A percentile compares a stretch with the other conserved stretches of the same genome.
Conservation (phyloP, 2,329 filamentous ascomycete genomes). For the Pseudopyricularia javanii region DNA sequence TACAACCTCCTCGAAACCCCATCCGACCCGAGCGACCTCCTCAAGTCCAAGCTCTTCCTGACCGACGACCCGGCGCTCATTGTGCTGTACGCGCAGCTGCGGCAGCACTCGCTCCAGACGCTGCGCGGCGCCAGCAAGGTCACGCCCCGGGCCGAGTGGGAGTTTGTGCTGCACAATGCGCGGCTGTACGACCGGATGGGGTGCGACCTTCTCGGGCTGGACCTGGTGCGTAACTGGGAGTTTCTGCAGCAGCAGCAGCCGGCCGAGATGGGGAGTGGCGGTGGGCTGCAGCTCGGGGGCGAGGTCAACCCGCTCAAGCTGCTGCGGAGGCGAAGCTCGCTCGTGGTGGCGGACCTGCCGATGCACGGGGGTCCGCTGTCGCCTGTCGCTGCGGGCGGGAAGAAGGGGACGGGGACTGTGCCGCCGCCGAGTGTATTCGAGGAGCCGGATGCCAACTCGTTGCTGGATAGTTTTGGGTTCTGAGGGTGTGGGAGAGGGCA, state of each 20-base stretch:
- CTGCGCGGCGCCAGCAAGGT: constrained; percentile 76
- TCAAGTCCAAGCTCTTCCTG: constrained; percentile 67
- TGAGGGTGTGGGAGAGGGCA: constrained; percentile 21
- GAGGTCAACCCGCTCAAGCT: constrained; percentile 54
- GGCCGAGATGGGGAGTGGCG: constrained; percentile 5
- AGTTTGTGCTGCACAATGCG: constrained; percentile 79
- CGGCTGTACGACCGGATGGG: constrained; percentile 82
- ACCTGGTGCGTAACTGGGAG: constrained; percentile 74
- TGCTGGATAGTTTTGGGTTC: constrained; percentile 91
- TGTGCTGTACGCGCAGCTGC: constrained; percentile 74
- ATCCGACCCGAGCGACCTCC: constrained; percentile 42
- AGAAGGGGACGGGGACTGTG: constrained; percentile 22
- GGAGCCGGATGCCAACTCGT: constrained; percentile 79
- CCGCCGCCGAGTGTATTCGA: constrained; percentile 60
- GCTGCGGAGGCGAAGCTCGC: constrained; percentile 58
- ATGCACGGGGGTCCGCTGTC: constrained; percentile 17
- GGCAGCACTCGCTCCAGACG: constrained; percentile 70
- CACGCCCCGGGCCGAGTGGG: constrained; percentile 69
- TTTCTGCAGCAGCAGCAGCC: constrained; percentile 35
- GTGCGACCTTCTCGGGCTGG: constrained; percentile 78
- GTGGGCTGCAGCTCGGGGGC: constrained; percentile 24
- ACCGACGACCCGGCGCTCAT: constrained; percentile 86
- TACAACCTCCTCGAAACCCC: constrained; percentile 61
- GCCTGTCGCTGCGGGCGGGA: constrained; percentile 18
- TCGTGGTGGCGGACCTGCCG: constrained; percentile 68